phyloP scores from a whole-genome alignment of 2,329 filamentous ascomycete species.

The Hymenoscyphus fructigenus region DNA sequence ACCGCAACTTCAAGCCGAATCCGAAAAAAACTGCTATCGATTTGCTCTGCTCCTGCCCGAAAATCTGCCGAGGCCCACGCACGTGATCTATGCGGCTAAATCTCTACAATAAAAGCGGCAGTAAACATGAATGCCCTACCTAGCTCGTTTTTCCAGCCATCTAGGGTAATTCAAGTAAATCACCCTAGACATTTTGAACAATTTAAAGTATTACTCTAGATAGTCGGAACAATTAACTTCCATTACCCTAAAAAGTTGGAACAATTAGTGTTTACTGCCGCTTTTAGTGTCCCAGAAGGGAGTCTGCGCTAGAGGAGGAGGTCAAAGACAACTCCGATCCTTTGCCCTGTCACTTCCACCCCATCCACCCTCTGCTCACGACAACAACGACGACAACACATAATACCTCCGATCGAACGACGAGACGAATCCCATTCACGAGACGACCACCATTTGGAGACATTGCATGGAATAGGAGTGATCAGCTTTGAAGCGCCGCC shows the following conservation, averaged over 20 bases:
- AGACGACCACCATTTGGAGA: constrained; percentile 8
- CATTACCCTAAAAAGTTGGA: no score
- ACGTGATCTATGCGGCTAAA: not conserved
- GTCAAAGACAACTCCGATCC: constrained; percentile 20
- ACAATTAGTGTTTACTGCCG: no score
- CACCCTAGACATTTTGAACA: no score
- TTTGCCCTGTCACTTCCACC: not conserved
- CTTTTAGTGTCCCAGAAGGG: no score
- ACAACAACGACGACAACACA: constrained; percentile 13
- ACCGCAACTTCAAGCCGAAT: not conserved
- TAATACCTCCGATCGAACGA: constrained; percentile 11
- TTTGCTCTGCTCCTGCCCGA: not conserved
- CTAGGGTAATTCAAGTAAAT: no score
- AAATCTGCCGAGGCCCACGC: not conserved
- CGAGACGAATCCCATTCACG: constrained; percentile 10
- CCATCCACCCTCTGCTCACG: constrained; percentile 10
- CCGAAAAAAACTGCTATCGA: constrained; percentile 10
- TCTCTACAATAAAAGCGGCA: no score
- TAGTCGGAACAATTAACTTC: no score
- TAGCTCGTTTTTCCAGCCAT: no score
- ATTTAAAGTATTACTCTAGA: no score
- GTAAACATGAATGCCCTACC: no score
- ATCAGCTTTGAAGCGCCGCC: constrained; percentile 20
- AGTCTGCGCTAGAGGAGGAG: no score
- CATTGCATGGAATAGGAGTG: constrained; percentile 24